A percentile compares a stretch with the other conserved stretches of the same genome.
Conservation (phyloP, 768 basidiomycete species). For the Russula abietina region DNA sequence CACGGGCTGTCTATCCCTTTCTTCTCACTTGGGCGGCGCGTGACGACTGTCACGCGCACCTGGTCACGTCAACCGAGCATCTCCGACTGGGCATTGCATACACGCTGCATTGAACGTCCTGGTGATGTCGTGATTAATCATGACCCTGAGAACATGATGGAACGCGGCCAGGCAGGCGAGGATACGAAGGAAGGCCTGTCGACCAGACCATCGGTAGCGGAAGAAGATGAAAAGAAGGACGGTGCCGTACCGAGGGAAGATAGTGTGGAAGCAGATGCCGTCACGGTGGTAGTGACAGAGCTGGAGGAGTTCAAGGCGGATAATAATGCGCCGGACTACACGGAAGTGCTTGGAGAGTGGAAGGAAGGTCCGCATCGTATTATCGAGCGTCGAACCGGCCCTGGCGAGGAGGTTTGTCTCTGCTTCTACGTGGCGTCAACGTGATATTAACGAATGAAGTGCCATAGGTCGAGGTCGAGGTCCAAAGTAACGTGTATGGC, state of each 20-base stretch:
- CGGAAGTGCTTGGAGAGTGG: constrained; percentile 49
- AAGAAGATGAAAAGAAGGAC: constrained; percentile 25
- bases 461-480: constrained; percentile 34
- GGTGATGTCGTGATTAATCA: constrained; percentile 83
- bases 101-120: constrained; percentile 59
- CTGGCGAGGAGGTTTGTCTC: constrained; percentile 57
- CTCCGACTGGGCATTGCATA: constrained; percentile 83
- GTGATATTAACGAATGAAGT: not conserved
- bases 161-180: constrained; percentile 39
- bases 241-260: constrained; percentile 24
- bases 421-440: not conserved
- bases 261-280: constrained; percentile 5
- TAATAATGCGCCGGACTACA: constrained; percentile 41
- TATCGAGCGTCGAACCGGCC: constrained; percentile 52
- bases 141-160: constrained; percentile 50
- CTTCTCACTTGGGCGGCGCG: constrained; percentile 86
- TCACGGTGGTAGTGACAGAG: constrained; percentile 21
- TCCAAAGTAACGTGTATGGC: constrained; percentile 32
- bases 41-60: constrained; percentile 84
- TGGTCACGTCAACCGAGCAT: constrained; percentile 67
- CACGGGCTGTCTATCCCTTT: constrained; percentile 92
- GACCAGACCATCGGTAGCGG: constrained; percentile 22
- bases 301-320: constrained; percentile 33
- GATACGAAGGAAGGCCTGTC: constrained; percentile 20
- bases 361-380: constrained; percentile 63